phyloP scores from a whole-genome alignment of 2,329 filamentous ascomycete genomes.

The Pseudonectria buxi region DNA sequence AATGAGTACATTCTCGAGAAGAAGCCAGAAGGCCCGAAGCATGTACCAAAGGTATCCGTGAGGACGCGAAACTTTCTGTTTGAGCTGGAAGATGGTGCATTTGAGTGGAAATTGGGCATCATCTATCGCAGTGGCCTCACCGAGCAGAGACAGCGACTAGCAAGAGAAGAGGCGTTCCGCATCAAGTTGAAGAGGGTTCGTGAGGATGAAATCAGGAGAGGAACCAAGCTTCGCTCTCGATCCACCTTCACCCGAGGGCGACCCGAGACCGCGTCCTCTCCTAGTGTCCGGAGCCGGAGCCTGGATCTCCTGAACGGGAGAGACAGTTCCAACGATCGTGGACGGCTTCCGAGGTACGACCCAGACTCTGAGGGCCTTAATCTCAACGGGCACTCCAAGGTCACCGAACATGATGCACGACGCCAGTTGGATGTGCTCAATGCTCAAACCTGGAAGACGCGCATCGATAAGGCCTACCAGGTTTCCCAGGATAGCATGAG shows the following conservation, averaged over 20 bases:
- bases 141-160: constrained; percentile 84
- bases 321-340: constrained; percentile 27
- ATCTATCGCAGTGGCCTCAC: constrained; percentile 86
- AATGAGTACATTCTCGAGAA: constrained; percentile 87
- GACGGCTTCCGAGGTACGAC: constrained; percentile 62
- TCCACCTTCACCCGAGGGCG: constrained; percentile 40
- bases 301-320: constrained; percentile 36
- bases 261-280: constrained; percentile 21
- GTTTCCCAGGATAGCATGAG: constrained; percentile 68
- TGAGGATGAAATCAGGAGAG: constrained; percentile 57
- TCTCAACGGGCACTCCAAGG: constrained; percentile 64
- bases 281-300: constrained; percentile 49
- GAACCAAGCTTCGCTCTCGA: constrained; percentile 47
- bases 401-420: constrained; percentile 71
- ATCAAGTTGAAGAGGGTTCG: constrained; percentile 81
- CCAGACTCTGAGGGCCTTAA: constrained; percentile 60
- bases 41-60: constrained; percentile 78
- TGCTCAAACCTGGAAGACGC: constrained; percentile 82
- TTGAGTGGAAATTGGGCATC: constrained; percentile 93
- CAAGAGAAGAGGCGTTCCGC: constrained; percentile 82
- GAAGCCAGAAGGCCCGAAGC: constrained; percentile 75
- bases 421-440: constrained; percentile 72
- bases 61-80: constrained; percentile 78
- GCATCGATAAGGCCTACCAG: constrained; percentile 71
- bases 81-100: constrained; percentile 90